These are phyloP conservation scores for Trichophyton rubrum DNA, from an alignment of 2,329 filamentous ascomycete genomes.

Conservation along the genomic window DNA sequence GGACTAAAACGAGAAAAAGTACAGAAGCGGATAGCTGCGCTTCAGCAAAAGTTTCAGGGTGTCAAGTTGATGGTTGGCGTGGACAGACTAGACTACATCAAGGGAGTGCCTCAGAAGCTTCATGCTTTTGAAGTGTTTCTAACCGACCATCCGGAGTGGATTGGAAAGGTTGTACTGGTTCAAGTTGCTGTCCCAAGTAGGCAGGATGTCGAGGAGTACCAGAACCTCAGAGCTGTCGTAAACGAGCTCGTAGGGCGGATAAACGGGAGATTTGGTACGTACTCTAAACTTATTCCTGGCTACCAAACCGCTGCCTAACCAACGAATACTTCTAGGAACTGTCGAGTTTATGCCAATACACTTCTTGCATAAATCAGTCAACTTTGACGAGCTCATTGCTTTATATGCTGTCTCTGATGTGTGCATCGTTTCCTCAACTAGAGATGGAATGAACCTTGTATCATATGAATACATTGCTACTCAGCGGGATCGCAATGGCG, in stretches of 20 bases:
- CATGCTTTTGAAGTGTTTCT: slow-evolving; percentile 94
- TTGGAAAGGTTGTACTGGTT: slow-evolving; percentile 90
- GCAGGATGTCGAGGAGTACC: slow-evolving; percentile 95
- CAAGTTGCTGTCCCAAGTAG: slow-evolving; percentile 91
- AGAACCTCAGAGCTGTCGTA: slow-evolving; percentile 86
- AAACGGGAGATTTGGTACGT: slow-evolving; percentile 75
- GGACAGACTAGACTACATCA: slow-evolving; percentile 96
- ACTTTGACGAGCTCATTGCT: slow-evolving; percentile 86
- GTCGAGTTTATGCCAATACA: slow-evolving; percentile 99
- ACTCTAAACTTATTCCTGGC: background rate
- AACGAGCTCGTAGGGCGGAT: slow-evolving; percentile 95
- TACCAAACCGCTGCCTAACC: slow-evolving; percentile 2
- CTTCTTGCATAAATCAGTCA: slow-evolving; percentile 92
- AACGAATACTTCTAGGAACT: slow-evolving; percentile 44
- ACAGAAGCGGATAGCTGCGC: slow-evolving; percentile 69
- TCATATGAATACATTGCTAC: slow-evolving; percentile 97
- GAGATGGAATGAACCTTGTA: slow-evolving; percentile 97
- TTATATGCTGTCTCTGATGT: slow-evolving; percentile 87
- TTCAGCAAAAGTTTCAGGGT: slow-evolving; percentile 85
- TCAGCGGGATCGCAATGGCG: slow-evolving; percentile 78
- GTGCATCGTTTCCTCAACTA: slow-evolving; percentile 85
- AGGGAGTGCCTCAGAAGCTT: slow-evolving; percentile 93
- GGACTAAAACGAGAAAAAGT: slow-evolving; percentile 76
- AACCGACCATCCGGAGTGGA: slow-evolving; percentile 94
- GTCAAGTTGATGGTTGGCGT: slow-evolving; percentile 96